A percentile compares a stretch with the other conserved stretches of the same genome.
Conservation (phyloP, 2,329 filamentous ascomycete genomes). For the Penicillium sp. region DNA sequence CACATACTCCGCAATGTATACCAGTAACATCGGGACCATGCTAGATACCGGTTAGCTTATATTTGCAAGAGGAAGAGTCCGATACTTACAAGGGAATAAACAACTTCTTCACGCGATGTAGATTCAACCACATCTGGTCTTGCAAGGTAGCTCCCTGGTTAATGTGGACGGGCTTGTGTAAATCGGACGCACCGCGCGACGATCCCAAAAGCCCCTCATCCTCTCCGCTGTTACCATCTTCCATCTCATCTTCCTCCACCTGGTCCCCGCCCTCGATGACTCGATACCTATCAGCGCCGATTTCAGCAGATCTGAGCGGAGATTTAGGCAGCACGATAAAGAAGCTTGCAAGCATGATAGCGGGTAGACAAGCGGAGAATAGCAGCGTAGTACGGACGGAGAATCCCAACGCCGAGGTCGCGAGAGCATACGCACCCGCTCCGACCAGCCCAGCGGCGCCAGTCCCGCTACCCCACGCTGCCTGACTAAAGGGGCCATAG, state of each 20-base stretch:
- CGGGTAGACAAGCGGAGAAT: constrained; percentile 72
- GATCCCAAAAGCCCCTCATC: constrained; percentile 31
- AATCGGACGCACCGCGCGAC: constrained; percentile 15
- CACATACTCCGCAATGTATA: constrained; percentile 94
- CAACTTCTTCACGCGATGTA: constrained; percentile 65
- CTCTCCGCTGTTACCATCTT: constrained; percentile 26
- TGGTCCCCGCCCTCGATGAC: constrained; percentile 46
- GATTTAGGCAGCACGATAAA: constrained; percentile 72
- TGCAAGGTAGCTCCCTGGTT: constrained; percentile 21
- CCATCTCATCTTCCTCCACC: constrained; percentile 35
- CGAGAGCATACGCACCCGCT: constrained; percentile 78
- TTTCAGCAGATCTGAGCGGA: constrained; percentile 53
- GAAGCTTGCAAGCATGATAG: constrained; percentile 78
- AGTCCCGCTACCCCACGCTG: constrained; percentile 88
- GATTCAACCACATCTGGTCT: constrained; percentile 47
- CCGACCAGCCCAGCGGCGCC: constrained; percentile 84
- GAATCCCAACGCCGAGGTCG: constrained; percentile 76
- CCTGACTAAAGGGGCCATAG: constrained; percentile 81
- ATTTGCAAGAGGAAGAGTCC: not conserved
- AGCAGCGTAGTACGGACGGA: constrained; percentile 71
- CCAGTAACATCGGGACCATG: constrained; percentile 87
- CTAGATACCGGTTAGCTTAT: constrained; percentile 31
- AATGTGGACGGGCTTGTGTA: constrained; percentile 20
- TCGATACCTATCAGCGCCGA: constrained; percentile 52
- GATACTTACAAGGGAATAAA: constrained; percentile 64